A percentile compares a stretch with the other conserved stretches of the same genome.
Evolutionary conservation across 2,329 filamentous ascomycete species (phyloP).

Genomic region (Thermoascus crustaceus): DNA sequence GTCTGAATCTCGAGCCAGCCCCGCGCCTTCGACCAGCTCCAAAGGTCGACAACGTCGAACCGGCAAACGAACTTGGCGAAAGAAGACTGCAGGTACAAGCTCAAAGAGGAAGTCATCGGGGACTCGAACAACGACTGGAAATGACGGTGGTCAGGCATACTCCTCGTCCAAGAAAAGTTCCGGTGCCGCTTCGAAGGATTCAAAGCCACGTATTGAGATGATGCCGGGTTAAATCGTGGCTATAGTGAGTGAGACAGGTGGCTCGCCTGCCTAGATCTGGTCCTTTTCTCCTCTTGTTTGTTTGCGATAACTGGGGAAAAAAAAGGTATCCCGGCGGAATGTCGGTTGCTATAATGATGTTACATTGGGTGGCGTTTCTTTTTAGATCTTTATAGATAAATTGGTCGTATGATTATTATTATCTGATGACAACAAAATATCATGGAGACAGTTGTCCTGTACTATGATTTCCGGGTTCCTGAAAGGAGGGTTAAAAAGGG

Average conservation of each 20-base stretch:
- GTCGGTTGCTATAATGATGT: too few relatives aligned
- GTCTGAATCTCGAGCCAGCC: neutral
- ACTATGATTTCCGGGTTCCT: too few relatives aligned
- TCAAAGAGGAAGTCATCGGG: slow-evolving; percentile 3
- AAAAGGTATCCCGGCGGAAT: too few relatives aligned
- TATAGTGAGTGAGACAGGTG: too few relatives aligned
- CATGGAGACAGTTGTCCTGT: too few relatives aligned
- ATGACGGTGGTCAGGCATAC: slow-evolving; percentile 15
- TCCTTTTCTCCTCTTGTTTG: neutral
- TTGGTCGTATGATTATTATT: too few relatives aligned
- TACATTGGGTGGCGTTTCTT: too few relatives aligned
- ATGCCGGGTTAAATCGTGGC: slow-evolving; percentile 29
- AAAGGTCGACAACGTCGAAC: neutral
- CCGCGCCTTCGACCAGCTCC: neutral
- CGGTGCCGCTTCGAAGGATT: slow-evolving; percentile 12
- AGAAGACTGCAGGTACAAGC: neutral
- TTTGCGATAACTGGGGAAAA: neutral
- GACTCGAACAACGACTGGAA: slow-evolving; percentile 11
- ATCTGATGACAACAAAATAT: too few relatives aligned
- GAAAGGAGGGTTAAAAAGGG: too few relatives aligned
- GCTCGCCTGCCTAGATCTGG: too few relatives aligned
- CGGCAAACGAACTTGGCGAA: slow-evolving; percentile 2
- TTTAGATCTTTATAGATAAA: too few relatives aligned
- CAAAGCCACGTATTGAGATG: slow-evolving; percentile 27
- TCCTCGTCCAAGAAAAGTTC: slow-evolving; percentile 15